phyloP scores from a whole-genome alignment of 345 rosid species.

The Punica granatum region DNA sequence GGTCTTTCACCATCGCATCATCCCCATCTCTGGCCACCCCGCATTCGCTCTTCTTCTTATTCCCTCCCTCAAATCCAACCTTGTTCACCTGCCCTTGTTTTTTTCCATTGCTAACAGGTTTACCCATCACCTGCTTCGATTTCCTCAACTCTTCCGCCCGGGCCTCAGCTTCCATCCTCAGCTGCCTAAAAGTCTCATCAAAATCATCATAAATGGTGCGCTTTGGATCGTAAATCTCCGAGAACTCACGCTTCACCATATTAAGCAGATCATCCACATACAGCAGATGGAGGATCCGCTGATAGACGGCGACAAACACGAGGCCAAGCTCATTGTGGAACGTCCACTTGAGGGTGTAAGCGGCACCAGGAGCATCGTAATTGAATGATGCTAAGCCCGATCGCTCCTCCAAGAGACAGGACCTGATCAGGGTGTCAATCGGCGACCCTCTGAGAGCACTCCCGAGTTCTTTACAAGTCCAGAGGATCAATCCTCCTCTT shows the following conservation, averaged over 20 bases:
- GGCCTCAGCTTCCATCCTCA: conserved; percentile 88
- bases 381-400: conserved; percentile 72
- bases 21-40: conserved; percentile 38
- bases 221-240: conserved; percentile 75
- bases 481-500: conserved; percentile 93
- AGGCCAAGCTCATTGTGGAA: conserved; percentile 94
- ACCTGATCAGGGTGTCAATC: conserved; percentile 76
- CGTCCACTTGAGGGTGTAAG: conserved; percentile 95
- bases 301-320: conserved; percentile 95
- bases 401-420: conserved; percentile 94
- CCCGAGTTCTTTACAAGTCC: conserved; percentile 95
- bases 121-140: conserved; percentile 40
- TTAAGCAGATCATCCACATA: conserved; percentile 90
- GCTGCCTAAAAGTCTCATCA: conserved; percentile 83
- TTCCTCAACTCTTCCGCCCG: conserved; percentile 81
- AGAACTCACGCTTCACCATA: conserved; percentile 62
- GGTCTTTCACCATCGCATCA: conserved; percentile 42
- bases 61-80: conserved; percentile 56
- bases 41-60: conserved; percentile 30
- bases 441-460: conserved; percentile 93
- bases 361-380: conserved; percentile 71
- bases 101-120: conserved; percentile 43
- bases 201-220: conserved; percentile 53
- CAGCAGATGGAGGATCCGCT: conserved; percentile 77
- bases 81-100: conserved; percentile 56